Percentiles rank a stretch among this genome's conserved stretches.
These are phyloP conservation scores for Parachlorella kessleri DNA, from an alignment of 139 green algal genomes.

Conservation along the genomic window DNA sequence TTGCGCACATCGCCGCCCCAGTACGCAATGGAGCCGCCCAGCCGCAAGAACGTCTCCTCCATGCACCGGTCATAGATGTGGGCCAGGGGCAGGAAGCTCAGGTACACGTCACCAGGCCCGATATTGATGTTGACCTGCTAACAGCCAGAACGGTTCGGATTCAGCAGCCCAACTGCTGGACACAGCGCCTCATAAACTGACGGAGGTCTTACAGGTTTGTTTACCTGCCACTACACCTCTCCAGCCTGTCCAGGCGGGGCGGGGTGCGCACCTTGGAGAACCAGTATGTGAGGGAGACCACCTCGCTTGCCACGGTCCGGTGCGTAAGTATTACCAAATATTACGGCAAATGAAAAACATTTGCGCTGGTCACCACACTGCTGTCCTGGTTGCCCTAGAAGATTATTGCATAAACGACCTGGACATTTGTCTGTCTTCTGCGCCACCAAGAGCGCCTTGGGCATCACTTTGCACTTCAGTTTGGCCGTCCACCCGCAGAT, in stretches of 20 bases:
- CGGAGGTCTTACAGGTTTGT: too few relatives aligned
- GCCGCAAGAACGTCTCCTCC: slow-evolving; percentile 54
- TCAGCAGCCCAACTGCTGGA: neutral
- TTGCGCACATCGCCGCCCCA: slow-evolving; percentile 77
- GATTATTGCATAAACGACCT: too few relatives aligned
- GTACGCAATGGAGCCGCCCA: slow-evolving; percentile 60
- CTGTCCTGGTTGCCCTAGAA: too few relatives aligned
- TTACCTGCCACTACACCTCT: slow-evolving; percentile 40
- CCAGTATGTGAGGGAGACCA: slow-evolving; percentile 16
- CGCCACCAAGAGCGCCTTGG: too few relatives aligned
- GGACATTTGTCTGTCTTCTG: too few relatives aligned
- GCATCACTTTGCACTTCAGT: too few relatives aligned
- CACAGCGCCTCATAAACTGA: neutral
- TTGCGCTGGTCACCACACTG: too few relatives aligned
- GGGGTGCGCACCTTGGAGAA: neutral
- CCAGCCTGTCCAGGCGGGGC: neutral
- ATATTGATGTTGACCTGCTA: neutral
- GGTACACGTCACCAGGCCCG: slow-evolving; percentile 28
- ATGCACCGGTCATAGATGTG: slow-evolving; percentile 74
- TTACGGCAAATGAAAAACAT: neutral
- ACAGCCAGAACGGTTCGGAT: neutral
- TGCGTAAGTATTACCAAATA: slow-evolving; percentile 58
- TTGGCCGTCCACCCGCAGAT: too few relatives aligned
- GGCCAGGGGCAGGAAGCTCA: slow-evolving; percentile 71
- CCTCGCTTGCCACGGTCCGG: slow-evolving; percentile 30